Conservation (phyloP, 768 basidiomycete genomes). For the Dacryopinax primogenitus region DNA sequence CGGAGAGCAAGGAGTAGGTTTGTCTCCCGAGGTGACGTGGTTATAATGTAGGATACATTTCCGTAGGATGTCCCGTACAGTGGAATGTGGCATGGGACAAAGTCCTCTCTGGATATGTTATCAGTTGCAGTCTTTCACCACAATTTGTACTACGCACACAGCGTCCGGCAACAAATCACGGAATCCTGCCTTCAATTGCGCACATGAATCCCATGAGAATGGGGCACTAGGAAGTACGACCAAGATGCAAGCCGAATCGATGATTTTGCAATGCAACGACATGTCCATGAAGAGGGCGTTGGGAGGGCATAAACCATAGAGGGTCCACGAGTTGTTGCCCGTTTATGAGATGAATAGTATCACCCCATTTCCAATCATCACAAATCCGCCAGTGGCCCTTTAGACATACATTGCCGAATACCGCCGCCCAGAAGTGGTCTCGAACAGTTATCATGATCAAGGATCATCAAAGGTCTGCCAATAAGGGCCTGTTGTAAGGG, state of each 20-base stretch:
- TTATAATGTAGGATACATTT: not conserved
- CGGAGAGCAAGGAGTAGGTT: not conserved
- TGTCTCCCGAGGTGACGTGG: not conserved
- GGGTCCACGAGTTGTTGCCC: not conserved
- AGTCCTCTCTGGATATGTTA: not conserved
- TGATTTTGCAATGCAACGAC: not conserved
- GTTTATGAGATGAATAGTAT: not conserved
- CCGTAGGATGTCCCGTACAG: not conserved
- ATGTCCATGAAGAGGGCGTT: not conserved
- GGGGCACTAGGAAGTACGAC: not conserved
- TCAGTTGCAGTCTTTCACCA: not conserved
- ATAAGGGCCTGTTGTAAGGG: not conserved
- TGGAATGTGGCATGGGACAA: not conserved
- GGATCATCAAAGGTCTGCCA: not conserved
- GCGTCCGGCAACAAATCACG: not conserved
- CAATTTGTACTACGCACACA: not conserved
- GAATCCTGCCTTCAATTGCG: not conserved
- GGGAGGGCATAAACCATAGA: not conserved
- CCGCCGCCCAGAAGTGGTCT: not conserved
- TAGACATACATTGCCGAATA: not conserved
- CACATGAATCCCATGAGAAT: not conserved
- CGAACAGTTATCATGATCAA: not conserved
- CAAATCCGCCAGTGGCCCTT: not conserved
- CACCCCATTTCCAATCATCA: not conserved
- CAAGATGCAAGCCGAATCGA: not conserved